Evolutionary conservation across 1,284 basidiomycete genomes (phyloP), one percentile per base, ranked within the genome.

Genomic region (Apiotrichum mycotoxinovorans): DNA sequence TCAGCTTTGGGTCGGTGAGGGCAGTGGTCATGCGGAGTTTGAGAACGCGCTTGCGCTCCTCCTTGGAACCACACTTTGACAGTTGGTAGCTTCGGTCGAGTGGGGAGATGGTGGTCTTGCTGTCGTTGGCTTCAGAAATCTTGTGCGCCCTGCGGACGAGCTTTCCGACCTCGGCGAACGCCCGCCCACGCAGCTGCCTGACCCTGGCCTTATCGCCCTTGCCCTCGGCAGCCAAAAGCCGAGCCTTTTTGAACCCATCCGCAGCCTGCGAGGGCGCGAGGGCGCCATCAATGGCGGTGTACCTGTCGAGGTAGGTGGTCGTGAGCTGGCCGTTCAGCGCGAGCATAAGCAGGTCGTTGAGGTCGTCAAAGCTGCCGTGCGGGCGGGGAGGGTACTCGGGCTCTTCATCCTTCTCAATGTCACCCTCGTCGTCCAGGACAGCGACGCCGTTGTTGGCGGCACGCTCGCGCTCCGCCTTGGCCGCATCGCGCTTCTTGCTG

Each of bases 1-100:
- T 80, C 66, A 82, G 85, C 51, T 77, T 79, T 15, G 74, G 75
- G 49, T 83, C 79, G 1, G 63, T 50, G 8, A 87, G 77, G 50
- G 81, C 82, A 14, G 57, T 42, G 2, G 72, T 61, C n/a, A 85
- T 72, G 18, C 72, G 68, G 30, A 64, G 59, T 47, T 68, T 48
- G 4, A 69, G 47, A 12, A 77, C 65, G 10, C 61, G 60, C 60
- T 25, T 74, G 75, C 7, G 70, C 72, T 20, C 22, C 40, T 41
- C n/a, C 40, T 41, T 41, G 40, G 8, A 10, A 20, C 40, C 20
- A 20, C 40, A 41, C 40, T 41, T 20, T 8, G 40, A 37, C 4
- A 37, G 35, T 15, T 18, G 7, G 35, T 9, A 15, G 35, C 11
- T 18, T 4, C 8, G 11, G 35, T 37, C 35, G 35, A 37, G 35